A percentile compares a stretch with the other conserved stretches of the same genome.
Evolutionary conservation across 73 alveolate species (phyloP).

Genomic region (Halteria grandinella): DNA sequence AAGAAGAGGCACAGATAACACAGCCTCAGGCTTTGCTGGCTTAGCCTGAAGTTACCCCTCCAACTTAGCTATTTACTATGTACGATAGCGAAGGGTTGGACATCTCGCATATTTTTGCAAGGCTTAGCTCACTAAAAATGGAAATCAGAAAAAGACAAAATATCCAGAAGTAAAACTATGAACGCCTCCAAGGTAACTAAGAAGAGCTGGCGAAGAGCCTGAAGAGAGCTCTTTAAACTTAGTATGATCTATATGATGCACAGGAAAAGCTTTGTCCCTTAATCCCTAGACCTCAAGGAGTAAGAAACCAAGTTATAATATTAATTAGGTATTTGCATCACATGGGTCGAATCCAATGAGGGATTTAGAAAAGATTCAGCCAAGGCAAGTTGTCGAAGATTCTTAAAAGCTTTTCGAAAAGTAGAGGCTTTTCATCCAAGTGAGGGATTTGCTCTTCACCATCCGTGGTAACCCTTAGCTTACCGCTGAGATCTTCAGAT

Average conservation of each 20-base stretch:
- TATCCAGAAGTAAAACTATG: not conserved
- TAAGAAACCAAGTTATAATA: not conserved
- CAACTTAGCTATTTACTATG: too few species aligned
- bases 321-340: not conserved
- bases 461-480: constrained; percentile 9
- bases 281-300: too few species aligned
- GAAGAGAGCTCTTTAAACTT: not conserved
- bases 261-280: not conserved
- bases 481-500: not conserved
- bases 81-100: too few species aligned
- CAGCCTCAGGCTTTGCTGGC: too few species aligned
- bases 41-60: too few species aligned
- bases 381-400: not conserved
- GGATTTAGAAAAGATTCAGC: not conserved
- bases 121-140: constrained; percentile 10
- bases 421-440: not conserved
- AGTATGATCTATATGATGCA: not conserved
- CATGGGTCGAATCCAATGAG: not conserved
- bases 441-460: not conserved
- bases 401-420: not conserved
- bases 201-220: not conserved
- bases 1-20: too few species aligned
- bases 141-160: not conserved
- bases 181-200: not conserved
- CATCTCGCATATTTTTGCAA: too few species aligned